Evolutionary conservation across 768 basidiomycete species (phyloP).

Genomic region (Leccinum olivaceopallidum): DNA sequence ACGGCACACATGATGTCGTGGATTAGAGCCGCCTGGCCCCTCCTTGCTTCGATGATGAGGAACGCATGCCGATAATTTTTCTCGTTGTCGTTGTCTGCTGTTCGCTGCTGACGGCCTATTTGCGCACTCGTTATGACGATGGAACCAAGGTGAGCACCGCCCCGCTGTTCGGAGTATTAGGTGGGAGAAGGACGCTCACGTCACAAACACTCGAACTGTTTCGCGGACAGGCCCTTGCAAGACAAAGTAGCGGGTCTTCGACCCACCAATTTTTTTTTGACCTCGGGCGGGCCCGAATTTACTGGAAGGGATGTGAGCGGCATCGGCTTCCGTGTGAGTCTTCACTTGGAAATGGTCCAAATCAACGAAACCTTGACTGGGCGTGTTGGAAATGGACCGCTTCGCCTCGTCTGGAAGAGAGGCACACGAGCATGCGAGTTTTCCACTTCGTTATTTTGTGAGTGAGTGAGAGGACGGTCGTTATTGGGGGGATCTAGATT

Average conservation of each 20-base stretch:
- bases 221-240: slow-evolving; percentile 87
- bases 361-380: no score
- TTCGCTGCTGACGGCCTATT: slow-evolving; percentile 90
- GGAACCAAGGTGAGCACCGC: slow-evolving; percentile 88
- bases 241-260: slow-evolving; percentile 96
- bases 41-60: slow-evolving; percentile 89
- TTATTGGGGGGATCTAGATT: no score
- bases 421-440: no score
- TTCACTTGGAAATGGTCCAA: no score
- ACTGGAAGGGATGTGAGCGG: no score
- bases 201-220: slow-evolving; percentile 66
- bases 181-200: slow-evolving; percentile 8
- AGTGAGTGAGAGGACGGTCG: no score
- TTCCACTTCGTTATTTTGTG: no score
- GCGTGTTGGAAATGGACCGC: no score
- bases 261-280: slow-evolving; percentile 91
- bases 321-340: no score
- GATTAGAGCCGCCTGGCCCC: slow-evolving; percentile 66
- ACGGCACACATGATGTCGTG: slow-evolving; percentile 52
- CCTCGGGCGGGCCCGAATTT: slow-evolving; percentile 51
- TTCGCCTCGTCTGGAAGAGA: no score
- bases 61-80: slow-evolving; percentile 97
- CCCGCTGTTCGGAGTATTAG: slow-evolving; percentile 54
- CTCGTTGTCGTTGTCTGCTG: slow-evolving; percentile 67
- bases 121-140: slow-evolving; percentile 91